Evolutionary conservation across 1,284 basidiomycete species (phyloP), one percentile per base, ranked within the genome.

Genomic region (Trichosporon sp.): DNA sequence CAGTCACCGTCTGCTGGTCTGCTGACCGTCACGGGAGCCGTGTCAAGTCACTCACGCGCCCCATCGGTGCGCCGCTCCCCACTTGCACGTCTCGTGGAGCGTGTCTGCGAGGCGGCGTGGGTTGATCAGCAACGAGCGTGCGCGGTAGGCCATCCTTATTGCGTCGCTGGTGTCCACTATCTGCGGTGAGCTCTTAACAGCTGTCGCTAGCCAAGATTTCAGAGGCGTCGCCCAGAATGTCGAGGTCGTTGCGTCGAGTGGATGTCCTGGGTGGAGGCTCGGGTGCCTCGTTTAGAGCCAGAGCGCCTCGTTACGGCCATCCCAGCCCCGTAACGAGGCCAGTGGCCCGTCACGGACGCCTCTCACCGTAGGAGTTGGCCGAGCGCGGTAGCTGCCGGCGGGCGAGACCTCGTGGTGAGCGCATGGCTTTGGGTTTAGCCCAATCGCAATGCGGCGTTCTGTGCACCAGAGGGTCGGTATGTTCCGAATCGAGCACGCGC

Each of bases 51-150:
- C 66, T 64, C 34, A 68, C 66, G 53, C 47, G 35, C 71, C 69
- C 65, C 65, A 72, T 13, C 64, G 66, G 69, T 70, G 65, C 2
- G 70, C 70, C 1, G 68, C 68, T 1, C 78, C 78, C 74, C 74
- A 78, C 29, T 77, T 65, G 69, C 78, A 79, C 12, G 76, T 76
- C 56, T 75, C 70, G 66, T 79, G 78, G 3, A 79, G 73, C n/a
- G 76, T 75, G 47, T 73, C 73, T 67, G 76, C 76, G 63, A 79
- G 72, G 11, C 78, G 75, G 18, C 71, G 62, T 1, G 72, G 67
- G 60, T 78, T 72, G 75, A 78, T 72, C n/a, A 58, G 42, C 13
- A 70, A 67, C 18, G 56, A 31, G 31, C 70, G 64, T 1, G 68
- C 65, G 15, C 38, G 35, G 68, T 69, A 66, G 25, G 58, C 32